phyloP scores from a whole-genome alignment of 208 protist species.

The Acanthamoeba castellanii region DNA sequence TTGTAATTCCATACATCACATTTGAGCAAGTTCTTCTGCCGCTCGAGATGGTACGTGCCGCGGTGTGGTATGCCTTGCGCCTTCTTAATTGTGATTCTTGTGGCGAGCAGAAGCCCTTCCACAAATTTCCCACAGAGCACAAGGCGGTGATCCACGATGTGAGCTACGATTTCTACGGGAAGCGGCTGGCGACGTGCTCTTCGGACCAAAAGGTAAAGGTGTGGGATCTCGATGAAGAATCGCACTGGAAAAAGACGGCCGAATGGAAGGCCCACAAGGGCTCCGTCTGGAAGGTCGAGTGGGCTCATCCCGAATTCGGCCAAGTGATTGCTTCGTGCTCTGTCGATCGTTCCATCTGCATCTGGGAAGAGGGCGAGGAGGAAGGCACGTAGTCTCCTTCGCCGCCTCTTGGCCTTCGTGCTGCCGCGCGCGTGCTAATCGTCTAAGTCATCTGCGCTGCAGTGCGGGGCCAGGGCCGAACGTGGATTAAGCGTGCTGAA shows the following conservation, averaged over 20 bases:
- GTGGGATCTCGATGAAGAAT: constrained; percentile 85
- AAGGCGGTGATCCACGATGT: constrained; percentile 91
- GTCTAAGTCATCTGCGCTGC: neutral
- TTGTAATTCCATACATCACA: too few species aligned
- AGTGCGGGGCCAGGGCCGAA: constrained; percentile 77
- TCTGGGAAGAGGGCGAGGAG: constrained; percentile 90
- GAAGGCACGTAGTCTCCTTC: neutral
- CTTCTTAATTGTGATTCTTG: neutral
- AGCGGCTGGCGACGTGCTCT: constrained; percentile 90
- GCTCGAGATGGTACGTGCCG: neutral
- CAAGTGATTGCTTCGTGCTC: constrained; percentile 92
- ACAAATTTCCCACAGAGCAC: constrained; percentile 84
- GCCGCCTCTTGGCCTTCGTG: neutral
- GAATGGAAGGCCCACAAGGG: constrained; percentile 91
- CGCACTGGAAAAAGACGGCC: constrained; percentile 69
- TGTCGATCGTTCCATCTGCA: constrained; percentile 90
- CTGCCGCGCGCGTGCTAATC: too few species aligned
- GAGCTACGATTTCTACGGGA: constrained; percentile 90
- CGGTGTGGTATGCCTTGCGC: neutral
- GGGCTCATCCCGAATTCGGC: constrained; percentile 94
- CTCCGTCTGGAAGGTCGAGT: constrained; percentile 90
- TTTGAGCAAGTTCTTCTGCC: too few species aligned
- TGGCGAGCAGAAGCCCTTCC: constrained; percentile 55
- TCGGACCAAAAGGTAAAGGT: constrained; percentile 90
- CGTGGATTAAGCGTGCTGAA: constrained; percentile 83